Evolutionary conservation across 2,329 filamentous ascomycete genomes (phyloP), one percentile per base, ranked within the genome.

Genomic region (Claviceps digitariae): DNA sequence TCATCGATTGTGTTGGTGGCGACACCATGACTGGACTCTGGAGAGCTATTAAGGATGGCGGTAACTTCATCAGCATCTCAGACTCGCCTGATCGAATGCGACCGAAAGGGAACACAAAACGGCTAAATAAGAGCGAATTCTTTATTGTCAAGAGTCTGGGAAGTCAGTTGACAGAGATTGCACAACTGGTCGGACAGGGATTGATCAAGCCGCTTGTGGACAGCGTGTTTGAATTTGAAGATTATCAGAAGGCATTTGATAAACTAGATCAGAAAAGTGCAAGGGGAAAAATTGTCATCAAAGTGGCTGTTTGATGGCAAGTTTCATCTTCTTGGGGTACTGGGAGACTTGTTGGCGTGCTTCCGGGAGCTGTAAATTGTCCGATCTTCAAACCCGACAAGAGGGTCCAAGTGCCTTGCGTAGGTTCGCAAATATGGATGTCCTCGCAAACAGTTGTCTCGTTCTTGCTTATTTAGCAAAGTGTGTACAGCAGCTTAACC

Each of bases 271-370:
- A 58, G 17, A 61, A 68, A 2, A 66, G 62, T 48, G 59, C 67
- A 7, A 69, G 62, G 49, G 70, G 70, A 0, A 72, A 72, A 56
- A 63, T 72, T 20, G 57, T 72, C n/a, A 66, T 73, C 43, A 66
- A 64, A 51, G 60, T 71, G 15, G 6, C 51, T 45, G 15, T 53
- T 15, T 43, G 21, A 50, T 40, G 29, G 27, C 29, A n/a, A 9
- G 13, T 27, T 29, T 2, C 15, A 29, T 8, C 44, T 29, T 43
- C 2, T 12, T 41, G 7, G 1, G 17, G 17, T 20, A 20, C n/a
- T 15, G 10, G 21, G 10, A 25, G 20, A 5, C 41, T 25, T 44
- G 12, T 25, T 10, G 41, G 21, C 20, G 10, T 25, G 41, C 41
- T 12, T 44, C 13, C 15, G 9, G 13, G 13, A 44, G 41, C 41